Conservation (phyloP, 345 rosid genomes). For the Triadica sebifera region DNA sequence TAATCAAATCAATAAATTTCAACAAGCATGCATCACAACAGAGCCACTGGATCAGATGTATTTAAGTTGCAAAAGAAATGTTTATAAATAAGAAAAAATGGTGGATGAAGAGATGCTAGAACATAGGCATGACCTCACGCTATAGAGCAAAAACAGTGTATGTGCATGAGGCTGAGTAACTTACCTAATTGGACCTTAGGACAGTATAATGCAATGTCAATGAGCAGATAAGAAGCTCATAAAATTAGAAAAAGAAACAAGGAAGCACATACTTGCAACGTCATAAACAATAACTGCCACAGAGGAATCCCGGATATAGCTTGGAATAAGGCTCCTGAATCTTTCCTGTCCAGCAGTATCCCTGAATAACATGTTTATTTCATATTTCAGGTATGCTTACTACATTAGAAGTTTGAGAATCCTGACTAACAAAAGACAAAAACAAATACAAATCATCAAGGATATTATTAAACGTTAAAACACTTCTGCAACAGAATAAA, state of each 20-base stretch:
- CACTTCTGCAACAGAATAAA: neutral
- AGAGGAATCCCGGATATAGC: slow-evolving; percentile 26
- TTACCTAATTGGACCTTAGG: neutral
- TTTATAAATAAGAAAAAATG: slow-evolving; percentile 4
- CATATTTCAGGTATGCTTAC: neutral
- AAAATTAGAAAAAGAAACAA: neutral
- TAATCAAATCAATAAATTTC: slow-evolving; percentile 4
- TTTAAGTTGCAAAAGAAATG: neutral
- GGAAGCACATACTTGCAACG: slow-evolving; percentile 22
- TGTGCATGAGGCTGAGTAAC: neutral
- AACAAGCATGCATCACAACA: slow-evolving; percentile 7
- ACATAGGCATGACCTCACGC: neutral
- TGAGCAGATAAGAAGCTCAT: neutral
- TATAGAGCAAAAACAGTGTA: neutral
- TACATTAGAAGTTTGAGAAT: neutral
- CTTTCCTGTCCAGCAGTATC: slow-evolving; percentile 29
- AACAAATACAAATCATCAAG: neutral
- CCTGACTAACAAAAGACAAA: neutral
- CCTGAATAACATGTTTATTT: slow-evolving; percentile 4
- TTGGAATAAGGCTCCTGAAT: slow-evolving; percentile 28
- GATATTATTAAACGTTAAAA: neutral
- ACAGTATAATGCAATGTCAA: neutral
- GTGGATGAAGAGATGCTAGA: neutral
- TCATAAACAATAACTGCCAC: slow-evolving; percentile 27
- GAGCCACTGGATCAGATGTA: neutral